Conservation (phyloP, 2,329 filamentous ascomycete genomes). For the Macroventuria anomochaeta region DNA sequence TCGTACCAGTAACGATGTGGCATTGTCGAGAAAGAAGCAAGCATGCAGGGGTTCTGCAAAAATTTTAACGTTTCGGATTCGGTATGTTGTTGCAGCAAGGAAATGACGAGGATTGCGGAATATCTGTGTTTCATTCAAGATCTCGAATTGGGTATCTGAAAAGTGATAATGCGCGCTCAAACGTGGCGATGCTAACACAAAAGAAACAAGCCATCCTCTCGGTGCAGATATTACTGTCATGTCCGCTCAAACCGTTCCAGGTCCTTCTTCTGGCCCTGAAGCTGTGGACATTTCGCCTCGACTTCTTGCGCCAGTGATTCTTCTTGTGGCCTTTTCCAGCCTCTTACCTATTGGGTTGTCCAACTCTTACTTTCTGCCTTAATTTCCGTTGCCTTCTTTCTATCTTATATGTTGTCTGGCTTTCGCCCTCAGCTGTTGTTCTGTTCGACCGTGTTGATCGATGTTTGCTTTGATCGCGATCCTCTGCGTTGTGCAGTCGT, state of each 20-base stretch:
- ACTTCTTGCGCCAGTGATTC: background rate
- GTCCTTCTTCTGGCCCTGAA: background rate
- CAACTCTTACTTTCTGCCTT: background rate
- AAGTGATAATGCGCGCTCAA: slow-evolving; percentile 16
- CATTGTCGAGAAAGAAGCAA: too few relatives aligned
- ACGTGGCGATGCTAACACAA: slow-evolving; percentile 12
- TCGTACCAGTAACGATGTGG: too few relatives aligned
- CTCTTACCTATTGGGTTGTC: background rate
- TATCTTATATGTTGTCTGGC: background rate
- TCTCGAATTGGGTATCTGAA: slow-evolving; percentile 15
- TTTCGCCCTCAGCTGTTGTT: background rate
- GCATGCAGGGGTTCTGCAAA: too few relatives aligned
- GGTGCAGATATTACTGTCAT: background rate
- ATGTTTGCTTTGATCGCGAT: background rate
- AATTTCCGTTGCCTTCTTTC: background rate
- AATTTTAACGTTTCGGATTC: too few relatives aligned
- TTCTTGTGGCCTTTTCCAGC: background rate
- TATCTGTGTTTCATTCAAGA: slow-evolving; percentile 15
- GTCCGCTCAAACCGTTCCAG: background rate
- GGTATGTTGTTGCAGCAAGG: too few relatives aligned
- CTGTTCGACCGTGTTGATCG: background rate
- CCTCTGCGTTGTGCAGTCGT: background rate
- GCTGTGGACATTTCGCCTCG: background rate
- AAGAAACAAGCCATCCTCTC: background rate
- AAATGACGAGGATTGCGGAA: slow-evolving; percentile 3